A percentile compares a stretch with the other conserved stretches of the same genome.
These are phyloP conservation scores for Neurospora pannonica DNA, from an alignment of 495 filamentous ascomycete genomes.

Conservation along the genomic window DNA sequence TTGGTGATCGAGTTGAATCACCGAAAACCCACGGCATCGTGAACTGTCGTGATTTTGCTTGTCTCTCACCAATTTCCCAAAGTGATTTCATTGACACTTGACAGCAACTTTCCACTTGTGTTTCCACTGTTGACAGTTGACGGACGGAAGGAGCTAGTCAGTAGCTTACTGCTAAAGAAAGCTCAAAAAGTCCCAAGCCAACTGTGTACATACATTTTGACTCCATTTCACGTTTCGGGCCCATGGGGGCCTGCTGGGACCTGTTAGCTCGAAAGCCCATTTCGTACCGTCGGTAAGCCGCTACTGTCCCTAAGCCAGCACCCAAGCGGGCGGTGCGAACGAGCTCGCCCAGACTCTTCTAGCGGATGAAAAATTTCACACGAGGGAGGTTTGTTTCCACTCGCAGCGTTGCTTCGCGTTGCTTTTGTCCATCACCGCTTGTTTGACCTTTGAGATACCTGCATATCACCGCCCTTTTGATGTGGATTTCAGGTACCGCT, in stretches of 20 bases:
- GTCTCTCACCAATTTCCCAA: background rate
- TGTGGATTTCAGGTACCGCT: background rate
- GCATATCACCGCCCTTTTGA: background rate
- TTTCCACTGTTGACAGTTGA: background rate
- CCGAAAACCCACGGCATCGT: background rate
- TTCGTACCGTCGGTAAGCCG: background rate
- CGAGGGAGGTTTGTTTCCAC: background rate
- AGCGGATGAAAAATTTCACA: background rate
- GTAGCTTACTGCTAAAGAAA: background rate
- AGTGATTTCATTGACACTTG: background rate
- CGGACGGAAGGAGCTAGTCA: background rate
- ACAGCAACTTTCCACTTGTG: background rate
- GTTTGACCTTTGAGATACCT: background rate
- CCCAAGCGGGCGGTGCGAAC: background rate
- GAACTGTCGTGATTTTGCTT: background rate
- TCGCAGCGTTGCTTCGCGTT: background rate
- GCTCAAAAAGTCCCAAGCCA: background rate
- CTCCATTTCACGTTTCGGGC: background rate
- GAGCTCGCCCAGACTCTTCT: background rate
- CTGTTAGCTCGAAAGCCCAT: background rate
- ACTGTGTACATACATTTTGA: background rate
- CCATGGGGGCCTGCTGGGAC: background rate
- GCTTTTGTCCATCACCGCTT: background rate
- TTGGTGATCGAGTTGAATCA: background rate
- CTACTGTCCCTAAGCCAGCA: background rate